These are phyloP conservation scores for Eragrostis tef DNA, from an alignment of 202 grass and related monocot species.

Conservation along the genomic window DNA sequence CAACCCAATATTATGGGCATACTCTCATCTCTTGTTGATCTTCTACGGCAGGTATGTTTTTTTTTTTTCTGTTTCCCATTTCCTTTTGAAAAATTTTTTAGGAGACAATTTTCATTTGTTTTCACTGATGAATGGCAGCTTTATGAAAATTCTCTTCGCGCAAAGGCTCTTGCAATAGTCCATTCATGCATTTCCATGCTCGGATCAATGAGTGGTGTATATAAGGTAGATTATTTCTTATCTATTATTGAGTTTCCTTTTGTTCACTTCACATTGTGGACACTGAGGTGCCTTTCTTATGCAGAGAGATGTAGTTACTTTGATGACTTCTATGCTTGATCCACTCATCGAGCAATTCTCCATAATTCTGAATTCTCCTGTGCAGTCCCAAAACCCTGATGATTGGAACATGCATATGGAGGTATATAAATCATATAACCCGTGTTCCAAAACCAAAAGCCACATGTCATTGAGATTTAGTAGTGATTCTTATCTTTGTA, in stretches of 20 bases:
- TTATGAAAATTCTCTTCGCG: constrained; percentile 85
- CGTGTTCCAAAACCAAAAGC: constrained; percentile 32
- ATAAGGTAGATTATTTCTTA: constrained; percentile 63
- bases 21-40: constrained; percentile 79
- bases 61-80: background rate
- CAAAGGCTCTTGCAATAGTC: constrained; percentile 86
- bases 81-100: constrained; percentile 30
- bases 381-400: constrained; percentile 85
- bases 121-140: constrained; percentile 57
- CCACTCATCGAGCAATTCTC: constrained; percentile 86
- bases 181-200: constrained; percentile 95
- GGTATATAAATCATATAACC: constrained; percentile 60
- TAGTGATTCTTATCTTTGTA: constrained; percentile 43
- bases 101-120: constrained; percentile 47
- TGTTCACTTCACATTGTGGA: constrained; percentile 20
- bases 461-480: constrained; percentile 19
- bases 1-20: constrained; percentile 72
- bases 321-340: constrained; percentile 77
- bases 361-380: constrained; percentile 68
- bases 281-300: constrained; percentile 43
- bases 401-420: constrained; percentile 98
- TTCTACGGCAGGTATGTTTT: constrained; percentile 71
- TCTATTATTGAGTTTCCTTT: constrained; percentile 33
- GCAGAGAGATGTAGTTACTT: constrained; percentile 74
- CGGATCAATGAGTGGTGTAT: constrained; percentile 93